These are phyloP conservation scores for Periglandula ipomoeae DNA, from an alignment of 2,329 filamentous ascomycete species.

Conservation along the genomic window DNA sequence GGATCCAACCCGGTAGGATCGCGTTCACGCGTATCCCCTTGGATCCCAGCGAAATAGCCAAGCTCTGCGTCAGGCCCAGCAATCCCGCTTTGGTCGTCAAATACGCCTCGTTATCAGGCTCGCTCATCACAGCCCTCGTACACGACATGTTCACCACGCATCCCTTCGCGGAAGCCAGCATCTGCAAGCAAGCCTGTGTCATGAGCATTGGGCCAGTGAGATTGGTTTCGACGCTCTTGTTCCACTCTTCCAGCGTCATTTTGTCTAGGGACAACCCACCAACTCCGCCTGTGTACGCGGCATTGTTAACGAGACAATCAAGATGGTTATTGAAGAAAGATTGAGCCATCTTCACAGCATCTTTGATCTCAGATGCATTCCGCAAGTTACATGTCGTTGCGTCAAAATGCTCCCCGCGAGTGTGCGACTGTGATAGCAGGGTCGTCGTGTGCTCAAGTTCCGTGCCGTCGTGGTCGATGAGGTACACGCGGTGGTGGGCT, in stretches of 20 bases:
- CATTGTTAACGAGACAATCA: conserved; percentile 33
- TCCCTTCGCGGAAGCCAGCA: conserved; percentile 16
- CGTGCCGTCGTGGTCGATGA: no score
- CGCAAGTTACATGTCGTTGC: conserved; percentile 22
- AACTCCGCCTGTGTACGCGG: conserved; percentile 26
- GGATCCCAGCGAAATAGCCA: no score
- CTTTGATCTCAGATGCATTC: conserved; percentile 20
- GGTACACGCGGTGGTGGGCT: no score
- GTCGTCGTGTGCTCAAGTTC: no score
- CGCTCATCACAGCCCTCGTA: conserved; percentile 38
- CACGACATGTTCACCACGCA: conserved; percentile 38
- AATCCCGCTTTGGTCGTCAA: no score
- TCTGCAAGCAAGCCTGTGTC: conserved; percentile 19
- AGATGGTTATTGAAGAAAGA: conserved; percentile 25
- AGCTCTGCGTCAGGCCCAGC: no score
- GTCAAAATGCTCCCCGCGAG: conserved; percentile 12
- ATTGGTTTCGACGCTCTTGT: conserved; percentile 25
- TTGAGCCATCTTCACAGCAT: conserved; percentile 18
- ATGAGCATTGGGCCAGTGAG: conserved; percentile 26
- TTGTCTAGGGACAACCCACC: conserved; percentile 19
- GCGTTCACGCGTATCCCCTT: no score
- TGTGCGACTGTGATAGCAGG: conserved; percentile 12
- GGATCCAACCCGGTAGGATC: no score
- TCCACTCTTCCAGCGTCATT: conserved; percentile 28
- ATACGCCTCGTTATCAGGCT: conserved; percentile 37